Evolutionary conservation across 371 early-diverging fungal species (phyloP).

Genomic region (Syncephalastrum monosporum): DNA sequence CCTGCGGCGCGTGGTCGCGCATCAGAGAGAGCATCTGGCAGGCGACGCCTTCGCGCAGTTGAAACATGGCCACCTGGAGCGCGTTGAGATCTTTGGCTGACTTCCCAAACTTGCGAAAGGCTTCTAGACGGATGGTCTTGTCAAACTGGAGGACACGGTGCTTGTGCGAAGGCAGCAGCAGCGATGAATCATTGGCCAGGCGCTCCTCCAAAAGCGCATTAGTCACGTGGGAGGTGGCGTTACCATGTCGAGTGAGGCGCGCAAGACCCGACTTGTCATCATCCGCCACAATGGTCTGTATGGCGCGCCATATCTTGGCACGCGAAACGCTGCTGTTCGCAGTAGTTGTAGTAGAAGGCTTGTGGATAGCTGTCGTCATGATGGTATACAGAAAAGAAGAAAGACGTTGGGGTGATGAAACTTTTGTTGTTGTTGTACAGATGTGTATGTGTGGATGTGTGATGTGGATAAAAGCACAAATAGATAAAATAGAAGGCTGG

Average conservation of each 20-base stretch:
- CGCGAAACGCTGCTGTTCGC: slow-evolving; percentile 6
- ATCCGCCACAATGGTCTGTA: slow-evolving; percentile 14
- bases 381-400: slow-evolving; percentile 11
- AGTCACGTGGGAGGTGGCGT: slow-evolving; percentile 12
- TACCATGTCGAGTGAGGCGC: slow-evolving; percentile 8
- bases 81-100: slow-evolving; percentile 21
- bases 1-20: slow-evolving; percentile 10
- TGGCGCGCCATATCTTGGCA: slow-evolving; percentile 20
- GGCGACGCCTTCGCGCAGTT: slow-evolving; percentile 13
- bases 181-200: slow-evolving; percentile 16
- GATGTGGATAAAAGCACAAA: slow-evolving; percentile 4
- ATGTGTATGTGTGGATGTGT: not conserved
- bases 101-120: slow-evolving; percentile 13
- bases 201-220: slow-evolving; percentile 13
- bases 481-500: slow-evolving; percentile 6
- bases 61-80: slow-evolving; percentile 21
- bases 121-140: slow-evolving; percentile 7
- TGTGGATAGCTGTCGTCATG: too few species aligned
- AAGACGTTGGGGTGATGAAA: not conserved
- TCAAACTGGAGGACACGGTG: slow-evolving; percentile 20
- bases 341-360: too few species aligned
- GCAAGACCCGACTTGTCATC: slow-evolving; percentile 14
- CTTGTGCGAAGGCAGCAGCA: slow-evolving; percentile 19
- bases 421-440: slow-evolving; percentile 3
- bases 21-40: slow-evolving; percentile 10